Base-by-base conservation (phyloP, 1,284 basidiomycete species). In the Peniophora sp. region DNA sequence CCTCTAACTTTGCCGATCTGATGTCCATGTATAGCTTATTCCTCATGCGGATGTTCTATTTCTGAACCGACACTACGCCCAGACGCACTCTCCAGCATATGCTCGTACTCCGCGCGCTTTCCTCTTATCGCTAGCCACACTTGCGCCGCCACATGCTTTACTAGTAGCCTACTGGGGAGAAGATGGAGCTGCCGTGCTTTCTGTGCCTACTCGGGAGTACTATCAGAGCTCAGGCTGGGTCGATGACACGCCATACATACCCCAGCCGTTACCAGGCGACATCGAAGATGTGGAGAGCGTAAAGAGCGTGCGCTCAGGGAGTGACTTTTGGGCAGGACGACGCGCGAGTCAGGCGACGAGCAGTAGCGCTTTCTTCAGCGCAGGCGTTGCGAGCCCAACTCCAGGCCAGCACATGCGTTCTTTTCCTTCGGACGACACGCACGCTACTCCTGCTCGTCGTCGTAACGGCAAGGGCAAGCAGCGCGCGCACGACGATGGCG, bases 161-260 rank as follows among this genome's bases (percentile, higher is more conserved):
- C 78, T 91, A n/a, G 75, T 91, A 24, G 85, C 83, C 3, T 73
- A 89, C 60, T 89, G 87, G 77, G 86, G 87, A 11, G 69, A 72
- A 22, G 82, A 86, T 45, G 87, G 87, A 8, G 84, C 83, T 1
- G 89, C 88, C 0, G 79, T 85, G 2, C 75, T 91, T 50, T 88
- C 85, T n/a, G 66, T 91, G 6, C 89, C 88, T 0, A 89, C 87
- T 0, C 77, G 78, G 55, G 88, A 91, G 58, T 91, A 91, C 64
- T 86, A 89, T 59, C 89, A 91, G 59, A 83, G 81, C 55, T 87
- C 84, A 0, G 82, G 81, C 2, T 89, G 86, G 87, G 77, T 83
- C 1, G 68, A 67, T 17, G 52, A 58, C 25, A 17, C 56, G 5
- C 48, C 53, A 20, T 43, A 53, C 22, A 43, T 49, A 25, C 12